Evolutionary conservation across 805 yeast species (phyloP).

Genomic region (Kodamaea fukazawae): DNA sequence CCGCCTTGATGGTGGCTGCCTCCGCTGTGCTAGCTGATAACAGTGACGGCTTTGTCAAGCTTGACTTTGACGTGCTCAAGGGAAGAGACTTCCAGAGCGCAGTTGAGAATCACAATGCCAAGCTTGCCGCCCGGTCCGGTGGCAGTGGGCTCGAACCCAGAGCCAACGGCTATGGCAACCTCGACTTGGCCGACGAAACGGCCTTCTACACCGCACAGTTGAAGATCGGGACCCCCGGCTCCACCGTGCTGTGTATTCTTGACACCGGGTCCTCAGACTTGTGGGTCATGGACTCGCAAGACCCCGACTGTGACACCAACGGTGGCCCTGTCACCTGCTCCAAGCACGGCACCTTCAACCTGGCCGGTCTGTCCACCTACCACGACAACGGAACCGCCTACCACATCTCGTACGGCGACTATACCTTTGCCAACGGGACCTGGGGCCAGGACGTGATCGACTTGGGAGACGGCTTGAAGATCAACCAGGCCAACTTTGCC

Average conservation of each 20-base stretch:
- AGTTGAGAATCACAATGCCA: conserved; percentile 13
- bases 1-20: conserved; percentile 7
- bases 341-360: conserved; percentile 20
- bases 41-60: conserved; percentile 20
- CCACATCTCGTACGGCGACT: conserved; percentile 46
- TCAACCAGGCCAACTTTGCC: conserved; percentile 16
- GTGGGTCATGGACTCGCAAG: conserved; percentile 45
- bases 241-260: conserved; percentile 53
- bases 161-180: conserved; percentile 1
- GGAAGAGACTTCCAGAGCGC: conserved; percentile 21
- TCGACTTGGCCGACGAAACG: conserved; percentile 10
- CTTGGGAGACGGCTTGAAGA: conserved; percentile 13
- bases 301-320: conserved; percentile 21
- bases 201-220: conserved; percentile 17
- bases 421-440: conserved; percentile 46
- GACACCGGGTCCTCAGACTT: conserved; percentile 79
- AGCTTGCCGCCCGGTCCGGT: background rate
- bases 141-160: background rate
- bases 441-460: conserved; percentile 37
- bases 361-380: conserved; percentile 15
- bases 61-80: conserved; percentile 24
- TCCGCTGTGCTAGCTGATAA: conserved; percentile 5
- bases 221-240: conserved; percentile 55
- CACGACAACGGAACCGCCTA: conserved; percentile 19
- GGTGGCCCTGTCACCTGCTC: conserved; percentile 24